Base-by-base conservation (phyloP, 441 rosid genomes). In the Biscutella auriculata region DNA sequence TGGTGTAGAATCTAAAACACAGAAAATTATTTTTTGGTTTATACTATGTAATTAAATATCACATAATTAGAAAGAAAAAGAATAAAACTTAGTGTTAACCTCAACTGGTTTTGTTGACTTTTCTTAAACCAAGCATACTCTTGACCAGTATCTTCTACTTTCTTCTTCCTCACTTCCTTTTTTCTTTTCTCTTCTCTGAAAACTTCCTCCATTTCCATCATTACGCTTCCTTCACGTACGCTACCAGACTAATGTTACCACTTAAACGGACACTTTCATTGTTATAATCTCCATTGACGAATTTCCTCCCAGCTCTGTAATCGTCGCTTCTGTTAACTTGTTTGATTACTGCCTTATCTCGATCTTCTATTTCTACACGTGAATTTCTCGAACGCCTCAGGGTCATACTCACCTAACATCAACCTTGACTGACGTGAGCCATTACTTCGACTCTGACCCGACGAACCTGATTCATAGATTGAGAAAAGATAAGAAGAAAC, bases 391-490 rank as follows among this genome's bases (percentile, higher is more conserved):
- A 89, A 89, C 53, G 93, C 97, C 42, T 89, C 95, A 0, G 97
- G 97, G 30, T 89, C 97, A 4, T 89, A 86, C 79, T 89, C 97
- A 50, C 80, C 97, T 2, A 89, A 86, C 63, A 73, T 89, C 53
- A 89, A 82, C 55, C 93, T 85, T 93, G 28, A 93, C 99, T 49
- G 99, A 93, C 67, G 99, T 93, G 39, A 93, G 97, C 73, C 99
- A 89, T 45, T 89, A 93, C 83, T 89, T 93, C 1, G 97, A 93
- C 39, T 89, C 97, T 1, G 97, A 93, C 79, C 99, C 97, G 1
- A 93, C 97, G 6, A 93, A 93, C 72, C 60, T 93, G 29, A 97
- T 93, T 50, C 99, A 93, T 72, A 81, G 76, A 75, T 65, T 89
- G 68, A 78, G 97, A 77, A 93, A 89, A 70, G 97, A 93, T 25